phyloP scores from a whole-genome alignment of 2,329 filamentous ascomycete genomes.

The Claviceps pazoutovae region DNA sequence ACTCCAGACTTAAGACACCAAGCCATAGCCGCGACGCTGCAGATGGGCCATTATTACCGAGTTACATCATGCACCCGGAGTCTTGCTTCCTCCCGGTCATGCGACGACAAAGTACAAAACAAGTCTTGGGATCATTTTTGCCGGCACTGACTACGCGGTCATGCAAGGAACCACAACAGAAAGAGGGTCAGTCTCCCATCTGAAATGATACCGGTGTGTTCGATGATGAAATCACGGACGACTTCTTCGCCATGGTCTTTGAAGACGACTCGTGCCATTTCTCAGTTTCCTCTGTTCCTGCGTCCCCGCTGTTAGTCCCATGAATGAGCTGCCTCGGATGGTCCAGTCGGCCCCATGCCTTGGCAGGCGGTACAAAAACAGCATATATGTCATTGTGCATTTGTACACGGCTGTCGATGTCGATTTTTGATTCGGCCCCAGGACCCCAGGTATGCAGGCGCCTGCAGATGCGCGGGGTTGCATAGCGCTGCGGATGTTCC shows the following conservation, averaged over 20 bases:
- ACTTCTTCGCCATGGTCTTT: neutral
- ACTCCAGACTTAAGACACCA: conserved; percentile 24
- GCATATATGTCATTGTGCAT: neutral
- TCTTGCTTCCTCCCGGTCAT: conserved; percentile 13
- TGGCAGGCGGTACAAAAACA: neutral
- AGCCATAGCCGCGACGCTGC: conserved; percentile 13
- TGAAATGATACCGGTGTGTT: neutral
- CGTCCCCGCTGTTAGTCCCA: neutral
- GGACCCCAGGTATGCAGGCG: neutral
- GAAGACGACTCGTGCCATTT: conserved; percentile 2
- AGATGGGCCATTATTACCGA: conserved; percentile 13
- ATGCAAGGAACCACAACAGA: conserved; percentile 15
- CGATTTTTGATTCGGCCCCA: neutral
- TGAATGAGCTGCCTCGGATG: neutral
- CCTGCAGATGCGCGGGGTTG: neutral
- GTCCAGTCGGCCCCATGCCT: neutral
- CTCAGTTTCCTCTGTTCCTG: conserved; percentile 1
- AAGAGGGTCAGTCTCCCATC: conserved; percentile 8
- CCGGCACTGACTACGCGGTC: conserved; percentile 14
- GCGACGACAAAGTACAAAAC: conserved; percentile 8
- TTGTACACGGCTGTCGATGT: neutral
- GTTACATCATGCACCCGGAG: conserved; percentile 15
- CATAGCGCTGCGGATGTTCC: neutral
- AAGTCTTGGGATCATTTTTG: conserved; percentile 7
- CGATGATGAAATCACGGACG: neutral